These are phyloP conservation scores for Mesotaenium endlicherianum DNA, from an alignment of 139 green algal genomes.

Conservation along the genomic window DNA sequence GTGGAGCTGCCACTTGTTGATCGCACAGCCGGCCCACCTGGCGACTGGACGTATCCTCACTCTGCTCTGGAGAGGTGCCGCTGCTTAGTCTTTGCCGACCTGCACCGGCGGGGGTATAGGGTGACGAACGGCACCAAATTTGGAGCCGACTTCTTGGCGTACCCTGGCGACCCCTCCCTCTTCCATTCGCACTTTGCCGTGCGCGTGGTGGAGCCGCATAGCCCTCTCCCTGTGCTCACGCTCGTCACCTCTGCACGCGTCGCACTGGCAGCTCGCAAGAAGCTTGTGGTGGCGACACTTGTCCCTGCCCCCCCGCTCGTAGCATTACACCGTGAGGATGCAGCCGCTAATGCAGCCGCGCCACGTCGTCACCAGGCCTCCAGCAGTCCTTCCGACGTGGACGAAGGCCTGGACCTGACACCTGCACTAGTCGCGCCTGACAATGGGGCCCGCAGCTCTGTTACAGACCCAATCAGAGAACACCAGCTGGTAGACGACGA, in stretches of 20 bases:
- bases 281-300: background rate
- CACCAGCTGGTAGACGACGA: no score
- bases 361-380: no score
- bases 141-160: slow-evolving; percentile 48
- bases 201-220: slow-evolving; percentile 6
- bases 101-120: slow-evolving; percentile 33
- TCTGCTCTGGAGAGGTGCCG: background rate
- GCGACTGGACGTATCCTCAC: background rate
- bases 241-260: background rate
- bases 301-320: no score
- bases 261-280: background rate
- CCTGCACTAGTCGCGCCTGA: no score
- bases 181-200: slow-evolving; percentile 45
- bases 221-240: background rate
- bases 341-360: no score
- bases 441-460: no score
- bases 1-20: background rate
- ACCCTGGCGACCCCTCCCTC: slow-evolving; percentile 41
- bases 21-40: background rate
- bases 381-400: no score
- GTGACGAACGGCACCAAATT: slow-evolving; percentile 51
- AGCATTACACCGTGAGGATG: no score
- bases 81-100: slow-evolving; percentile 39
- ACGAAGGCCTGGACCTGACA: no score
- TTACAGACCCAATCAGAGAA: no score